Evolutionary conservation across 2,329 filamentous ascomycete genomes (phyloP).

Genomic region (Rasamsonia emersonii): DNA sequence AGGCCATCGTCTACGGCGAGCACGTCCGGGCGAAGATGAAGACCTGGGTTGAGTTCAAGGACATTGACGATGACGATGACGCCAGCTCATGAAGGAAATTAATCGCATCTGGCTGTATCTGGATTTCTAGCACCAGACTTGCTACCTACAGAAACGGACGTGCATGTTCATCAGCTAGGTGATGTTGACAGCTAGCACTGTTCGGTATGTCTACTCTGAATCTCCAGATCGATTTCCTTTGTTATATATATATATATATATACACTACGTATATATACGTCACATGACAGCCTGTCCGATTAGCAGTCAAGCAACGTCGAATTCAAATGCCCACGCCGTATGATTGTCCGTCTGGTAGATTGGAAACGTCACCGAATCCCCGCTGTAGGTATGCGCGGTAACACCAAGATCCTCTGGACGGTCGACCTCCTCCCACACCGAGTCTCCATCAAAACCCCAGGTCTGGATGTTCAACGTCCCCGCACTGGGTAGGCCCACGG

Average conservation of each 20-base stretch:
- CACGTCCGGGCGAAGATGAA: constrained; percentile 38
- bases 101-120: no score
- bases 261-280: no score
- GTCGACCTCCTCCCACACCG: constrained; percentile 16
- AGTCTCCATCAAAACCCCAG: constrained; percentile 15
- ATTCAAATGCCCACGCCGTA: constrained; percentile 32
- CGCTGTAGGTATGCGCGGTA: constrained; percentile 22
- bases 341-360: constrained; percentile 24
- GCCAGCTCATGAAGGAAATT: no score
- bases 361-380: constrained; percentile 25
- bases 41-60: constrained; percentile 37
- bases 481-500: constrained; percentile 1
- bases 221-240: no score
- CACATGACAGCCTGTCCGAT: no score
- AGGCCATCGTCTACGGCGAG: constrained; percentile 31
- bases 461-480: constrained; percentile 2
- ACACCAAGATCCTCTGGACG: constrained; percentile 20
- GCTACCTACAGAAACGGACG: no score
- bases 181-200: no score
- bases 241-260: no score
- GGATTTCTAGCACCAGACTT: no score
- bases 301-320: no score
- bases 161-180: no score
- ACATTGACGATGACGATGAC: constrained; percentile 8
- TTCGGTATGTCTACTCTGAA: no score